Evolutionary conservation across 352 stramenopile genomes (phyloP), one percentile per base, ranked within the genome.

Genomic region (Phytophthora megakarya): DNA sequence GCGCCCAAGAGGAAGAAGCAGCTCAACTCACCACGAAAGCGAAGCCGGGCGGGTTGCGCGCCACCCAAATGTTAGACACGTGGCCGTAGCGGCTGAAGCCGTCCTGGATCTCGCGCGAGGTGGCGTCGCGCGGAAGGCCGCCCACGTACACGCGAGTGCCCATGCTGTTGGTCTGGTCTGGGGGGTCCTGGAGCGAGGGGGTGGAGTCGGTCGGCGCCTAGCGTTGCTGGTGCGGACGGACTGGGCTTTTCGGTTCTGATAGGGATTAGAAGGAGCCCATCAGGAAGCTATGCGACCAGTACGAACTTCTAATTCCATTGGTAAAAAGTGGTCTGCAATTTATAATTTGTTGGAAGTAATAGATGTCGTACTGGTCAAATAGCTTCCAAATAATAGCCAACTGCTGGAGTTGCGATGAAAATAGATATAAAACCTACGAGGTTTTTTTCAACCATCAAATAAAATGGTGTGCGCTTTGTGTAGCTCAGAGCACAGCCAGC

Each of bases 61-160:
- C 86, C 58, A 95, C 85, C 86, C 86, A 95, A 57, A 95, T 89
- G 75, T 93, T 95, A 66, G 78, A 78, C 55, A 95, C 80, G 75
- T 93, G 81, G 46, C 86, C 86, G 66, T 92, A 95, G 72, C 84
- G 86, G 62, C 56, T 82, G 74, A 95, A 95, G 25, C 79, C 78
- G 55, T 93, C 86, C 58, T 95, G 81, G 50, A 95, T 78, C 70
- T 95, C 86, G 28, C 82, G 82, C 47, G 83, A 90, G 35, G 81
- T 92, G 39, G 84, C 86, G 62, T 93, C 84, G 61, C 84, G 83
- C 25, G 86, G 86, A 8, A 95, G 80, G 47, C 86, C 86, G 58
- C 86, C 86, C 54, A 95, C 81, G 63, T 95, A 95, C 46, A 93
- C 81, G 49, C 86, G 86, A 62, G 85, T 91, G 48, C 82, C 81